A percentile compares a stretch with the other conserved stretches of the same genome.
These are phyloP conservation scores for Aspergillus olivimuriae DNA, from an alignment of 495 filamentous ascomycete genomes.

Conservation along the genomic window DNA sequence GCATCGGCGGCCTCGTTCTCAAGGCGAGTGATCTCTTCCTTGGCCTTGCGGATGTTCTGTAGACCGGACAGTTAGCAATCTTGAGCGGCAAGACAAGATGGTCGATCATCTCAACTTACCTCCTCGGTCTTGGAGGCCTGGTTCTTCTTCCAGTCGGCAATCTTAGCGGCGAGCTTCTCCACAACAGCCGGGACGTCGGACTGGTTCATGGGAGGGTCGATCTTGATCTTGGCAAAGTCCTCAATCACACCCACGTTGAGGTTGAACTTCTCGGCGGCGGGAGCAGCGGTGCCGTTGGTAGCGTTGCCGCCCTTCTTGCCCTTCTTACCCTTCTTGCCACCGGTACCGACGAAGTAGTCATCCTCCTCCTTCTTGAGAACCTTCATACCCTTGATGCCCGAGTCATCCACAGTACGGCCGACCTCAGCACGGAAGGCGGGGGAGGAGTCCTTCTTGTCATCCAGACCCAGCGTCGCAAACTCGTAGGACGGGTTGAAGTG, in stretches of 20 bases:
- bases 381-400: slow-evolving; percentile 68
- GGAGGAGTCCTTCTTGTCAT: slow-evolving; percentile 59
- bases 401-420: slow-evolving; percentile 73
- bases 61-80: slow-evolving; percentile 13
- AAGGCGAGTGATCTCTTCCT: slow-evolving; percentile 60
- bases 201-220: slow-evolving; percentile 81
- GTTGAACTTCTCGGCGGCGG: slow-evolving; percentile 64
- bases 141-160: slow-evolving; percentile 87
- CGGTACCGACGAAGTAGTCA: slow-evolving; percentile 73
- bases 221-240: slow-evolving; percentile 72
- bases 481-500: slow-evolving; percentile 81
- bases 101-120: slow-evolving; percentile 46
- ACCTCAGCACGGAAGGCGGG: slow-evolving; percentile 69
- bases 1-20: slow-evolving; percentile 46
- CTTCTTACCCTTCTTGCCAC: slow-evolving; percentile 87
- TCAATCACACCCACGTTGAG: slow-evolving; percentile 85
- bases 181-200: slow-evolving; percentile 67
- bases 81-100: neutral
- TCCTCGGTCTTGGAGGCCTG: slow-evolving; percentile 87
- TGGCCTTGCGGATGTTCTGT: slow-evolving; percentile 66
- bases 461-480: slow-evolving; percentile 49
- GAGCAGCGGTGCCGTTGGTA: slow-evolving; percentile 37
- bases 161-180: slow-evolving; percentile 87
- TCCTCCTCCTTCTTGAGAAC: slow-evolving; percentile 81
- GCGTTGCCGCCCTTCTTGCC: slow-evolving; percentile 88